Percentiles rank a stretch among this genome's conserved stretches.
These are phyloP conservation scores for Puya raimondii DNA, from an alignment of 176 grass and related monocot species.

Conservation along the genomic window DNA sequence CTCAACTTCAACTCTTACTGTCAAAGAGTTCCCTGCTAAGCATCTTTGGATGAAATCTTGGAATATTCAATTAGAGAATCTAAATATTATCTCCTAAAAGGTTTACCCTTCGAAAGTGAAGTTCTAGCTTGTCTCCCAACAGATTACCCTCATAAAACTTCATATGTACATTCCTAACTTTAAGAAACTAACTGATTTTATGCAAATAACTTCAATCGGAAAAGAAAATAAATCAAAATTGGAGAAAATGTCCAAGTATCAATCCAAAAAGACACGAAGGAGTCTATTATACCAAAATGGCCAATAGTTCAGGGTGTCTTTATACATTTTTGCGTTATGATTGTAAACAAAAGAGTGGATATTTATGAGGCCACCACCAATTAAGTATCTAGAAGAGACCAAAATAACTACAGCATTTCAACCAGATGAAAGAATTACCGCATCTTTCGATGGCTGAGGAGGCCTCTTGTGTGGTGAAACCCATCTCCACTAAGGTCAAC, in stretches of 20 bases:
- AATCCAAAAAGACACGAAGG: neutral
- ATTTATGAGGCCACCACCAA: too few species aligned
- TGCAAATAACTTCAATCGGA: neutral
- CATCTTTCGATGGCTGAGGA: constrained; percentile 65
- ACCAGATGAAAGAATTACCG: constrained; percentile 39
- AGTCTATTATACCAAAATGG: neutral
- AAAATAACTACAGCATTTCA: neutral
- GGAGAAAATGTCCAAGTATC: neutral
- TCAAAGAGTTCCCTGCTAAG: neutral
- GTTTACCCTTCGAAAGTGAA: too few species aligned
- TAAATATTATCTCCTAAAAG: too few species aligned
- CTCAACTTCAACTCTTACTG: too few species aligned
- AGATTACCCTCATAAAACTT: too few species aligned
- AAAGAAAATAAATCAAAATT: neutral
- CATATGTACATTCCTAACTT: too few species aligned
- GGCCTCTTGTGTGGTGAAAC: constrained; percentile 52
- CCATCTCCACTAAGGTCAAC: constrained; percentile 51
- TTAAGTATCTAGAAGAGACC: too few species aligned
- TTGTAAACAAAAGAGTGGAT: too few species aligned
- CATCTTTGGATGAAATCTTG: neutral
- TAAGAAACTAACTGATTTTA: too few species aligned
- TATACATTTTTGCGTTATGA: neutral
- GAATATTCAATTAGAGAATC: neutral
- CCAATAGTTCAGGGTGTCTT: neutral
- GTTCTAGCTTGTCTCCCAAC: too few species aligned